Base-by-base conservation (phyloP, 306 rosid genomes). In the Cyclanthera cordifolia region DNA sequence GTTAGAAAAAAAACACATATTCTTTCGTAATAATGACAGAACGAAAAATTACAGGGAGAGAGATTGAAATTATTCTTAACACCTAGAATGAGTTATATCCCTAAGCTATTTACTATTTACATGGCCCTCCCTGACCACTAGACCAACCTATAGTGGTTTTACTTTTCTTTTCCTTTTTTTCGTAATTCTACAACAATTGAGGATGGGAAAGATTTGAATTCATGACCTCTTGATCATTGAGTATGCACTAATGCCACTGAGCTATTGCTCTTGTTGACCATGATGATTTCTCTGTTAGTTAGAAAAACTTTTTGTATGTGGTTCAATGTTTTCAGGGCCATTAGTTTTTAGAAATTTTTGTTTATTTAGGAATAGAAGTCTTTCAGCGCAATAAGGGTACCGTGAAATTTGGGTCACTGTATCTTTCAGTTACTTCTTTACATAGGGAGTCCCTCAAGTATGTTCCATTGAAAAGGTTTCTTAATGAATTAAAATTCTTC, bases 1-100 rank as follows among this genome's bases (percentile, higher is more conserved):
- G 74, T 82, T 60, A 84, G 76, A 73, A 72, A 69, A 75, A 7
- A 11, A 39, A 37, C 70, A 64, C 32, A 43, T 47, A 41, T 13
- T 41, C 32, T 41, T 41, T 12, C 32, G 21, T 28, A 41, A 21
- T 24, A 45, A 23, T 23, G 53, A 47, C 16, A 9, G 1, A 9
- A 28, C 11, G 69, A 39, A 28, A 41, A 63, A 30, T 34, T 27
- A 60, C 11, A 45, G 19, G 21, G 50, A 21, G 13, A 69, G 34
- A 51, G 5, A 23, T 11, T 53, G 5, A 70, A 53, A 53, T 47
- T 66, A 66, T 64, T 23, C 53, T 64, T 11, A 43, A 23, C 32
- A 13, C 12, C 70, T 20, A 45, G 37, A 43, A 64, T 20, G 17
- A 32, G 47, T 17, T n/a, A n/a, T n/a, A n/a, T n/a, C 43, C 43